Percentiles rank a stretch among this genome's conserved stretches.
phyloP scores from a whole-genome alignment of 2,329 filamentous ascomycete genomes.

The Boeremia exigua region DNA sequence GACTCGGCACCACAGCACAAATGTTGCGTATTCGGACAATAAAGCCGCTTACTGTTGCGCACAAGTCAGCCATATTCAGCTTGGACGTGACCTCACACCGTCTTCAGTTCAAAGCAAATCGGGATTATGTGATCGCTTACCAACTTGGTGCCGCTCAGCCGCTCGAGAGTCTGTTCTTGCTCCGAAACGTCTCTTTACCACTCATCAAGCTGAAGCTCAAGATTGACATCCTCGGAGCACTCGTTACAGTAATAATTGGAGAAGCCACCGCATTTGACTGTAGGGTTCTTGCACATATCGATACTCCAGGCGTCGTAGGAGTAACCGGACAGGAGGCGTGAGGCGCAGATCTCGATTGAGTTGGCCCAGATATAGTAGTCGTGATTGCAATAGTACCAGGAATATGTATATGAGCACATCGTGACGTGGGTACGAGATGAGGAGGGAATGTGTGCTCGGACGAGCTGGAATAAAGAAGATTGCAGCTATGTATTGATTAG shows the following conservation, averaged over 20 bases:
- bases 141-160: neutral
- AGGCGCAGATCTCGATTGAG: conserved; percentile 54
- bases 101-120: neutral
- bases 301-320: conserved; percentile 57
- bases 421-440: neutral
- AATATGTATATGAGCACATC: conserved; percentile 57
- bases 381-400: conserved; percentile 57
- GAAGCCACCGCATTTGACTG: conserved; percentile 51
- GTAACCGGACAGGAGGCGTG: conserved; percentile 54
- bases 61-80: conserved; percentile 17
- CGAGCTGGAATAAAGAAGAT: no score
- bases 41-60: conserved; percentile 10
- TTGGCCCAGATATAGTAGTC: conserved; percentile 57
- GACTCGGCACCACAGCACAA: neutral
- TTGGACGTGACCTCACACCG: neutral
- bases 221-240: conserved; percentile 51
- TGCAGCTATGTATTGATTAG: conserved; percentile 18
- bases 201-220: conserved; percentile 54
- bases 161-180: no score
- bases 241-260: conserved; percentile 54
- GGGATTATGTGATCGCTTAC: neutral
- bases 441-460: neutral
- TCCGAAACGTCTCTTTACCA: conserved; percentile 23
- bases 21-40: neutral
- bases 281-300: conserved; percentile 56